These are phyloP conservation scores for Viridothelium virens DNA, from an alignment of 495 filamentous ascomycete genomes.

Conservation along the genomic window DNA sequence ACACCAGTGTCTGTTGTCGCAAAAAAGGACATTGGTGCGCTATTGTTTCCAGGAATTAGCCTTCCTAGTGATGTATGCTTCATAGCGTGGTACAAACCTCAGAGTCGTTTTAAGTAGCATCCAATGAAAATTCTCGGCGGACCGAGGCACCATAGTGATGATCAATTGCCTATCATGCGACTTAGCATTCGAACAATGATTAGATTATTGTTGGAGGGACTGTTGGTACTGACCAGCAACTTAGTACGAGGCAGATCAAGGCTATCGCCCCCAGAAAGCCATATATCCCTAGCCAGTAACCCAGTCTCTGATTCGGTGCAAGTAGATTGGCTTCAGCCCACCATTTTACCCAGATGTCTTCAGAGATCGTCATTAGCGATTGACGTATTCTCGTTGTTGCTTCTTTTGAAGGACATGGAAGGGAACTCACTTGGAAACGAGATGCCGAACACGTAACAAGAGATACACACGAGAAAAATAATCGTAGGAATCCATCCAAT, in stretches of 20 bases:
- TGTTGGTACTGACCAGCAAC: slow-evolving; percentile 37
- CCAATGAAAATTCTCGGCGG: slow-evolving; percentile 44
- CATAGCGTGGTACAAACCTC: slow-evolving; percentile 20
- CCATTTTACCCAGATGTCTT: slow-evolving; percentile 50
- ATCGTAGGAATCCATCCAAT: slow-evolving; percentile 26
- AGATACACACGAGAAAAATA: slow-evolving; percentile 31
- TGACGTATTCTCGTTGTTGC: background rate
- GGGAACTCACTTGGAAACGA: slow-evolving; percentile 24
- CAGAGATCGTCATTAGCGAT: background rate
- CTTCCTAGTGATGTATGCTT: background rate
- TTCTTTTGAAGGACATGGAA: background rate
- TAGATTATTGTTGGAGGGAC: background rate
- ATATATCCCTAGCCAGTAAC: slow-evolving; percentile 51
- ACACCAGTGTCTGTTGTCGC: slow-evolving; percentile 38
- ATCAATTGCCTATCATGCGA: slow-evolving; percentile 39
- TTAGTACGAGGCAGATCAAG: slow-evolving; percentile 40
- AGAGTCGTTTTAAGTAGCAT: slow-evolving; percentile 45
- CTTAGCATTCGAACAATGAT: slow-evolving; percentile 11
- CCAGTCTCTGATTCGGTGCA: slow-evolving; percentile 36
- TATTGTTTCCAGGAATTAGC: background rate
- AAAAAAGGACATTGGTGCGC: slow-evolving; percentile 34
- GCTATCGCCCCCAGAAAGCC: slow-evolving; percentile 41
- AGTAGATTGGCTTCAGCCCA: slow-evolving; percentile 38
- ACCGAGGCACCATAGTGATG: slow-evolving; percentile 48
- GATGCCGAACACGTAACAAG: slow-evolving; percentile 23